A percentile compares a stretch with the other conserved stretches of the same genome.
Conservation (phyloP, 768 basidiomycete species). For the Phlebiopsis gigantea region DNA sequence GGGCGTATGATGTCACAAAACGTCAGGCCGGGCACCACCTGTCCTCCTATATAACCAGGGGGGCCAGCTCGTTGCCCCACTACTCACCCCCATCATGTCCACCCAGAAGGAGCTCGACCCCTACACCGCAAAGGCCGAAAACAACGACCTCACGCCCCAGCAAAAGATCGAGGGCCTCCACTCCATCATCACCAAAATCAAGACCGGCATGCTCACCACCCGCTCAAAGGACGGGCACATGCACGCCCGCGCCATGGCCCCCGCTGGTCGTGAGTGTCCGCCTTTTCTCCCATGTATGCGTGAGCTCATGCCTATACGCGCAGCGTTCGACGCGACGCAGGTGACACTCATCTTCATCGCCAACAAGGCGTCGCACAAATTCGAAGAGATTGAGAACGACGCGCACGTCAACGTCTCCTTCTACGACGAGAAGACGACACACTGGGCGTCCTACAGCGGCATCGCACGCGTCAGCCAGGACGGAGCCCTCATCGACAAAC, state of each 20-base stretch:
- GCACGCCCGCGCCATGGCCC: conserved; percentile 80
- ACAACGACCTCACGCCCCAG: conserved; percentile 46
- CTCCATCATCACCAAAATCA: conserved; percentile 53
- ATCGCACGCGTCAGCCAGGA: conserved; percentile 63
- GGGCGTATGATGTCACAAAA: not conserved
- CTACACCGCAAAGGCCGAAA: conserved; percentile 62
- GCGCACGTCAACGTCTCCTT: conserved; percentile 78
- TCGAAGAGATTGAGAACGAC: conserved; percentile 72
- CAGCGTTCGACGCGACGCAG: conserved; percentile 43
- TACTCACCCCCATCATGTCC: conserved; percentile 16
- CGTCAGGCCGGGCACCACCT: not conserved
- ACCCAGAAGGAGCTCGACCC: conserved; percentile 54
- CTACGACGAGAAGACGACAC: conserved; percentile 60
- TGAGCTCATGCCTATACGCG: not conserved
- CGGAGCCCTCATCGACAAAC: conserved; percentile 54
- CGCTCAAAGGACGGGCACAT: conserved; percentile 60
- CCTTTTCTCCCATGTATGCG: not conserved
- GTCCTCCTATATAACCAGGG: not conserved
- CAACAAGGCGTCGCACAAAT: conserved; percentile 70
- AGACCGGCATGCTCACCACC: conserved; percentile 76
- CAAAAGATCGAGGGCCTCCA: conserved; percentile 67
- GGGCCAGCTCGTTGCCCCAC: not conserved
- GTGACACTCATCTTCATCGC: conserved; percentile 63
- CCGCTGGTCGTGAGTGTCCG: conserved; percentile 49
- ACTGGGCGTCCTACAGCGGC: conserved; percentile 79